Evolutionary conservation across 495 filamentous ascomycete genomes (phyloP).

Genomic region (Penicillium fimorum): DNA sequence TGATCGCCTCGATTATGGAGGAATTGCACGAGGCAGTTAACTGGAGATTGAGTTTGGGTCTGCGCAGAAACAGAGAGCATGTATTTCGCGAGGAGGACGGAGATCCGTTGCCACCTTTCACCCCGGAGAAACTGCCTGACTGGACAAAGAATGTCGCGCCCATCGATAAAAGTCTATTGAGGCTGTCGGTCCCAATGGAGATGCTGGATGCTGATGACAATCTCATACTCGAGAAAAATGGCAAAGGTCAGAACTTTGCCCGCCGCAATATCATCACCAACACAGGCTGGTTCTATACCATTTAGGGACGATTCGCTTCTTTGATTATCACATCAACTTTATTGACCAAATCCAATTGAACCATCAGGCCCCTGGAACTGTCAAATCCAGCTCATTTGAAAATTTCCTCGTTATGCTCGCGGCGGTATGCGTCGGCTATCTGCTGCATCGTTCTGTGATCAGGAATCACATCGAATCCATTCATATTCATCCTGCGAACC

Average conservation of each 20-base stretch:
- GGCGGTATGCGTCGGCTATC: slow-evolving; percentile 24
- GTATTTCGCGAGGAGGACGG: slow-evolving; percentile 26
- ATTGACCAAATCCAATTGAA: too few relatives aligned
- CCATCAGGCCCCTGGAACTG: too few relatives aligned
- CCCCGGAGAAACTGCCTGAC: slow-evolving; percentile 18
- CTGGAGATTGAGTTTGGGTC: slow-evolving; percentile 36
- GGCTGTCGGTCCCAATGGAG: slow-evolving; percentile 15
- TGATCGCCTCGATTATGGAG: slow-evolving; percentile 38
- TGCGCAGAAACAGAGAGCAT: slow-evolving; percentile 32
- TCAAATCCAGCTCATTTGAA: too few relatives aligned
- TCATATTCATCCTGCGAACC: slow-evolving; percentile 29
- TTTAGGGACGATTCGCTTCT: slow-evolving; percentile 15
- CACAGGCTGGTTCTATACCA: slow-evolving; percentile 33
- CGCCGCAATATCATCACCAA: slow-evolving; percentile 35
- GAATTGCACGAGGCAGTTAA: slow-evolving; percentile 39
- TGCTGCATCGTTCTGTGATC: slow-evolving; percentile 27
- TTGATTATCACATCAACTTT: neutral
- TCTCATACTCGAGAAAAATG: slow-evolving; percentile 28
- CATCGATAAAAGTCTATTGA: slow-evolving; percentile 22
- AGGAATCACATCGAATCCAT: slow-evolving; percentile 26
- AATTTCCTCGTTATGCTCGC: slow-evolving; percentile 21
- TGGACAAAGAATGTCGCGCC: slow-evolving; percentile 26
- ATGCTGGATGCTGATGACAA: slow-evolving; percentile 20
- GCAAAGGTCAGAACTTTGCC: slow-evolving; percentile 24
- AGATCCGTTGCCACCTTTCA: slow-evolving; percentile 27